Conservation (phyloP, 495 filamentous ascomycete genomes). For the Talaromyces wortmannii region DNA sequence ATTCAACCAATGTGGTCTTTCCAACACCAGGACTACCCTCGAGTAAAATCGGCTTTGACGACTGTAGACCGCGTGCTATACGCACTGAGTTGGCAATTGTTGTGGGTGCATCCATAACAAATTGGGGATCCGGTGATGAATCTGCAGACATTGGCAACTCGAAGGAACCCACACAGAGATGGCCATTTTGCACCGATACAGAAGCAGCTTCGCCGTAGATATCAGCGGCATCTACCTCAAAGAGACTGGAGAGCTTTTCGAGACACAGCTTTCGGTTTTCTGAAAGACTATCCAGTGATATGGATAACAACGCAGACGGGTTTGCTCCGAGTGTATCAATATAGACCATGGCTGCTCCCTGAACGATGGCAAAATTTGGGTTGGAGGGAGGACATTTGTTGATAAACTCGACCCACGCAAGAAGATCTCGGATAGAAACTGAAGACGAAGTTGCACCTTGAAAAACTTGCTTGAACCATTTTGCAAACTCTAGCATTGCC, state of each 20-base stretch:
- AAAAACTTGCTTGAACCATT: constrained; percentile 83
- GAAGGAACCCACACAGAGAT: constrained; percentile 67
- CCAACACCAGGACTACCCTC: constrained; percentile 97
- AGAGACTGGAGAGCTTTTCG: constrained; percentile 59
- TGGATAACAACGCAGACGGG: constrained; percentile 74
- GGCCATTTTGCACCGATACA: constrained; percentile 37
- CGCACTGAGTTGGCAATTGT: constrained; percentile 85
- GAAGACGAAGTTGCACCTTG: constrained; percentile 62
- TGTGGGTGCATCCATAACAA: constrained; percentile 81
- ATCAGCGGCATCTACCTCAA: constrained; percentile 51
- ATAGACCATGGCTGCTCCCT: constrained; percentile 93
- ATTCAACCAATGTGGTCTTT: constrained; percentile 88
- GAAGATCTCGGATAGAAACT: constrained; percentile 82
- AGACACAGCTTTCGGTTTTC: constrained; percentile 67
- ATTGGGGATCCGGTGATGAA: constrained; percentile 48
- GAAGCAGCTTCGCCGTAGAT: constrained; percentile 54
- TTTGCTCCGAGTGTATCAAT: constrained; percentile 93
- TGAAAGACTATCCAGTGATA: constrained; percentile 47
- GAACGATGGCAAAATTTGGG: constrained; percentile 53
- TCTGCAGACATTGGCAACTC: constrained; percentile 44
- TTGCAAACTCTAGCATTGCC: constrained; percentile 76
- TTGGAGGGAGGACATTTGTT: constrained; percentile 53
- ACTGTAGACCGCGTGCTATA: constrained; percentile 82
- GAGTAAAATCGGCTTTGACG: constrained; percentile 82
- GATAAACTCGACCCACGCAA: constrained; percentile 91